Evolutionary conservation across 2,329 filamentous ascomycete genomes (phyloP).

Genomic region (Paracoccidioides brasiliensis): DNA sequence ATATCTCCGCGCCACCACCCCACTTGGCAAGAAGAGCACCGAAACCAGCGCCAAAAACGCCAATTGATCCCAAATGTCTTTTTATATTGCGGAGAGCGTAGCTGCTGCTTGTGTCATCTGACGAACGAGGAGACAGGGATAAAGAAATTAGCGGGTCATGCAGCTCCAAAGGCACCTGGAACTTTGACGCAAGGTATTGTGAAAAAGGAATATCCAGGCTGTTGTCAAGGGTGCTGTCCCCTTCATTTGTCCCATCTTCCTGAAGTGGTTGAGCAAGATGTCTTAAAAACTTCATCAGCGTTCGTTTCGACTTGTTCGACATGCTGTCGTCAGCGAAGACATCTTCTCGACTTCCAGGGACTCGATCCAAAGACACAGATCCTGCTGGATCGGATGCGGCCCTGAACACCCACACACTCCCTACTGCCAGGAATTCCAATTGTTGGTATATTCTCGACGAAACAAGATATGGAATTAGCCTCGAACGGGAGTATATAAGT

Average conservation of each 20-base stretch:
- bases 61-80: slow-evolving; percentile 73
- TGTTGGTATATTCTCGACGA: slow-evolving; percentile 79
- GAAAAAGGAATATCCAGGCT: slow-evolving; percentile 43
- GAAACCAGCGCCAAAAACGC: slow-evolving; percentile 77
- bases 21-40: slow-evolving; percentile 85
- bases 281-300: slow-evolving; percentile 86
- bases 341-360: slow-evolving; percentile 84
- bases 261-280: slow-evolving; percentile 51
- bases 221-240: slow-evolving; percentile 44
- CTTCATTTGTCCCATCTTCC: slow-evolving; percentile 44
- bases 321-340: slow-evolving; percentile 70
- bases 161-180: slow-evolving; percentile 55
- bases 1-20: slow-evolving; percentile 77
- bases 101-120: slow-evolving; percentile 45
- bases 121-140: slow-evolving; percentile 53
- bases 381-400: slow-evolving; percentile 6
- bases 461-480: slow-evolving; percentile 66
- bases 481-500: slow-evolving; percentile 70
- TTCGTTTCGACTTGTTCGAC: slow-evolving; percentile 66
- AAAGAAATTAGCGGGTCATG: slow-evolving; percentile 56
- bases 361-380: slow-evolving; percentile 44
- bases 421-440: slow-evolving; percentile 85
- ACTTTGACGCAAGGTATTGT: slow-evolving; percentile 37
- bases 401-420: slow-evolving; percentile 71
- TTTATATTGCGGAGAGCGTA: slow-evolving; percentile 62